These are phyloP conservation scores for Exophiala oligosperma DNA, from an alignment of 2,329 filamentous ascomycete genomes.

Conservation along the genomic window DNA sequence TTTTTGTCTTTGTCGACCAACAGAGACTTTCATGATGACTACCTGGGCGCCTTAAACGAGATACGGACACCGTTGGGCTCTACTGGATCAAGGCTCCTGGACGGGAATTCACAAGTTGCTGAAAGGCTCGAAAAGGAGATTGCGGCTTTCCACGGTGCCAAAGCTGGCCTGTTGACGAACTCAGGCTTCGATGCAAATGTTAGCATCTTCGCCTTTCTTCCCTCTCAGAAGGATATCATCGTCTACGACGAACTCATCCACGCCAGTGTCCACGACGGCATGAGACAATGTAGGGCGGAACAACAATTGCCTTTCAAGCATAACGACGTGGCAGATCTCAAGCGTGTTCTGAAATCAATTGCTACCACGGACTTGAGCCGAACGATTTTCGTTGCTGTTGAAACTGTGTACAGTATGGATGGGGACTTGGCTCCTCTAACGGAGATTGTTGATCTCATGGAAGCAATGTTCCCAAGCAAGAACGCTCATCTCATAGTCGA, in stretches of 20 bases:
- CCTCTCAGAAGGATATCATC: constrained; percentile 62
- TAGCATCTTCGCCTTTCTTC: constrained; percentile 61
- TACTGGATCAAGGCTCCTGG: constrained; percentile 62
- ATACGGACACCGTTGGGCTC: constrained; percentile 51
- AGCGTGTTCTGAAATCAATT: constrained; percentile 35
- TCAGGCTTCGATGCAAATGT: constrained; percentile 69
- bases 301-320: constrained; percentile 48
- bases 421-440: constrained; percentile 68
- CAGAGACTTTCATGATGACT: constrained; percentile 47
- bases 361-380: not conserved
- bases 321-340: constrained; percentile 44
- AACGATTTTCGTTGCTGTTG: constrained; percentile 68
- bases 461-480: constrained; percentile 54
- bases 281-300: constrained; percentile 62
- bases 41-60: constrained; percentile 47
- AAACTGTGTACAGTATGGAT: constrained; percentile 80
- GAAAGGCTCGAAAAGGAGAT: constrained; percentile 60
- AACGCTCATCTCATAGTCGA: constrained; percentile 60
- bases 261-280: constrained; percentile 76
- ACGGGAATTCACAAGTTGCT: constrained; percentile 64
- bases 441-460: constrained; percentile 60
- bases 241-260: constrained; percentile 76
- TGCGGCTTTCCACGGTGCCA: constrained; percentile 60
- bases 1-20: constrained; percentile 60
- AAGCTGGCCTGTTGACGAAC: constrained; percentile 60